Base-by-base conservation (phyloP, 371 early-diverging fungal species). In the Mortierella sp. region DNA sequence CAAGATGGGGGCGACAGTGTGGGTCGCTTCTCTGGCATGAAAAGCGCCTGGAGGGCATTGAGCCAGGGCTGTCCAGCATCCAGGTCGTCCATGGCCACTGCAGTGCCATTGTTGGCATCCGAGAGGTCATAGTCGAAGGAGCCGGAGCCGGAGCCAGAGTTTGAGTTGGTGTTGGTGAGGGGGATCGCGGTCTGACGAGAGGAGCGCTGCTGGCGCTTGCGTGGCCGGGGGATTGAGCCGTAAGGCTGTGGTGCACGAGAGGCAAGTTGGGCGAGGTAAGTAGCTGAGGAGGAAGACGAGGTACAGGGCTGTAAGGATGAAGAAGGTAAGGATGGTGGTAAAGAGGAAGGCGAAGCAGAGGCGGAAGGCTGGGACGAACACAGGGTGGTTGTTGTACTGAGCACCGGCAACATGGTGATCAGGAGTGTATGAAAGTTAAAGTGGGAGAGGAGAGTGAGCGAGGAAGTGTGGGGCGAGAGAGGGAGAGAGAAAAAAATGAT, bases 241-340 rank as follows among this genome's bases (percentile, higher is more conserved):
- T 89, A 87, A 15, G 88, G 88, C 69, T 87, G 83, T 25, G 87
- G 84, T 4, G 82, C 81, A 37, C 82, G 77, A 52, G 84, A 79
- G 21, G 84, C 64, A 29, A 83, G 59, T 52, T 83, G 84, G 62
- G 84, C 81, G 23, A 86, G 81, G 43, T 86, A 84, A 65, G 75
- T 79, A 62, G 85, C 86, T 26, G 43, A 25, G 19, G 60, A 19
- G 21, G 85, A 80, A 52, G 19, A 26, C 28, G 74, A 25, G 67
- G 61, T 57, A 65, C 74, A 62, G 64, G 66, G 47, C 26, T 46
- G 26, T 12, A 45, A 47, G 19, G 57, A 51, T 4, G 63, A 16
- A 16, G 71, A 43, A 16, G 65, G 19, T 43, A 26, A 19, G 30
- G 62, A 44, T 48, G 61, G 5, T 14, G 62, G 26, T 16, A 53